Conservation (phyloP, 768 basidiomycete species). For the Pisolithus tinctorius region DNA sequence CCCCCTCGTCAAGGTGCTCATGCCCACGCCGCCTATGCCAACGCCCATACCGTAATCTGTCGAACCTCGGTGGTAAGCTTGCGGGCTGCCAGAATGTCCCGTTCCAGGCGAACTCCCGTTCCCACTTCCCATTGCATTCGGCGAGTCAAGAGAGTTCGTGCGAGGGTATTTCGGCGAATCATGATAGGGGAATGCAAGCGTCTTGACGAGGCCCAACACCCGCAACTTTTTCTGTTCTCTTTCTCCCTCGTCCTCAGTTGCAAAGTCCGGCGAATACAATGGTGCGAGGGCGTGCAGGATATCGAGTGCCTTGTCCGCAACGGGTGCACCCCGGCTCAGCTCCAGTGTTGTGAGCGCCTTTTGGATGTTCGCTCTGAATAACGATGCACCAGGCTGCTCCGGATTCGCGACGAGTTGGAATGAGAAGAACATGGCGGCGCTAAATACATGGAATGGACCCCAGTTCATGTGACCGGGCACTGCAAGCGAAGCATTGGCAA, state of each 20-base stretch:
- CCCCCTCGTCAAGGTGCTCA: slow-evolving; percentile 8
- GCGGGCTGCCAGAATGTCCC: slow-evolving; percentile 54
- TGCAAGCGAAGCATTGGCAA: slow-evolving; percentile 58
- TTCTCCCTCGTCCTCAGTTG: slow-evolving; percentile 38
- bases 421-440: slow-evolving; percentile 88
- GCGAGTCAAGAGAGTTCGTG: slow-evolving; percentile 40
- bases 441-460: slow-evolving; percentile 80
- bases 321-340: slow-evolving; percentile 53
- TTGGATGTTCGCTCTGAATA: slow-evolving; percentile 71
- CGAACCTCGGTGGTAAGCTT: slow-evolving; percentile 20
- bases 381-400: slow-evolving; percentile 68
- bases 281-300: slow-evolving; percentile 69
- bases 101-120: slow-evolving; percentile 51
- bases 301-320: slow-evolving; percentile 70
- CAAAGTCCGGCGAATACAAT: slow-evolving; percentile 62
- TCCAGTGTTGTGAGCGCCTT: slow-evolving; percentile 63
- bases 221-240: slow-evolving; percentile 55
- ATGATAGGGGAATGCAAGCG: slow-evolving; percentile 78
- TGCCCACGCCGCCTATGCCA: slow-evolving; percentile 4
- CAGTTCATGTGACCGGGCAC: slow-evolving; percentile 82
- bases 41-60: slow-evolving; percentile 16
- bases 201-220: slow-evolving; percentile 61
- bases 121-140: slow-evolving; percentile 36
- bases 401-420: slow-evolving; percentile 79
- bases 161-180: slow-evolving; percentile 52